Evolutionary conservation across 148 eudicot species (phyloP).

Genomic region (Polygonum maritimum): DNA sequence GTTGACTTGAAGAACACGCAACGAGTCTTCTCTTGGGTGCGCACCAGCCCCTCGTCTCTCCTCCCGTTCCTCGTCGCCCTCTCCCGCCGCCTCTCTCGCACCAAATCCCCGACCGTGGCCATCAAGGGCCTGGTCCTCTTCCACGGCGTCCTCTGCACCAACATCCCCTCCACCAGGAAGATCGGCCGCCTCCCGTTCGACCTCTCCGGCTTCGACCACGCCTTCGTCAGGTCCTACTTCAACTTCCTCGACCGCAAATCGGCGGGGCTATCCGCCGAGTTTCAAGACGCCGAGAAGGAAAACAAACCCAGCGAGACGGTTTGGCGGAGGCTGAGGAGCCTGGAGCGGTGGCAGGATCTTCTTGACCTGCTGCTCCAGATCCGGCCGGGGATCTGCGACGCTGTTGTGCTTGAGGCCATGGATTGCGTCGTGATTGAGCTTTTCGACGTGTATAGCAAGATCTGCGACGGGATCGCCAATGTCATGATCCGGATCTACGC

Average conservation of each 20-base stretch:
- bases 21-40: conserved; percentile 43
- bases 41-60: conserved; percentile 35
- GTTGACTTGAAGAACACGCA: conserved; percentile 40
- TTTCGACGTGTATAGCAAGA: conserved; percentile 51
- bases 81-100: conserved; percentile 35
- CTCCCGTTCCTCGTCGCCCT: conserved; percentile 43
- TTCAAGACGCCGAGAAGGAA: background rate
- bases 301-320: background rate
- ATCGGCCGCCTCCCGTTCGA: conserved; percentile 78
- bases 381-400: conserved; percentile 27
- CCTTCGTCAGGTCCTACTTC: conserved; percentile 54
- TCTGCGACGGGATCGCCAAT: conserved; percentile 48
- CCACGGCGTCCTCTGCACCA: conserved; percentile 52
- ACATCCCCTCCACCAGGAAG: conserved; percentile 23
- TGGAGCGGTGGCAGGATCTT: conserved; percentile 53
- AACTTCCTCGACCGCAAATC: conserved; percentile 61
- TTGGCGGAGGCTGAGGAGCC: conserved; percentile 21
- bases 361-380: conserved; percentile 50
- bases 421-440: conserved; percentile 64
- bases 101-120: conserved; percentile 55
- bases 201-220: conserved; percentile 46
- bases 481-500: conserved; percentile 34
- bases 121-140: conserved; percentile 59
- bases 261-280: conserved; percentile 5
- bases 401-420: conserved; percentile 57